Evolutionary conservation across 768 basidiomycete species (phyloP).

Genomic region (Tephrocybe sp.): DNA sequence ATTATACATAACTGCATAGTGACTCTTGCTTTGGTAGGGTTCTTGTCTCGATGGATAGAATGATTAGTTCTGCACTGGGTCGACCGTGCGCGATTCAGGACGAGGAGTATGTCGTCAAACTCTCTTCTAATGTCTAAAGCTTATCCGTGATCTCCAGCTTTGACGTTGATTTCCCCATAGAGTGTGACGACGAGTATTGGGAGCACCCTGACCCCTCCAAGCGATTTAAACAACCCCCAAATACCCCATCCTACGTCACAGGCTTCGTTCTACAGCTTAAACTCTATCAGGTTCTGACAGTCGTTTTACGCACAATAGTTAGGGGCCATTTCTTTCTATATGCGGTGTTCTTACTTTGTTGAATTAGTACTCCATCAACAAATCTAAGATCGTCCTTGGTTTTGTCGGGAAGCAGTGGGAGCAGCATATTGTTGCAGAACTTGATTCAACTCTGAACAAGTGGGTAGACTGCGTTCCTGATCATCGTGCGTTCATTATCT

Average conservation of each 20-base stretch:
- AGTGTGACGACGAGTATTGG: conserved; percentile 79
- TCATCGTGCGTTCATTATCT: conserved; percentile 38
- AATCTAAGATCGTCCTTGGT: conserved; percentile 62
- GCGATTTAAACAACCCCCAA: conserved; percentile 68
- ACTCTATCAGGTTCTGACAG: conserved; percentile 62
- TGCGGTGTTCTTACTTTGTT: conserved; percentile 46
- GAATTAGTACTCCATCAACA: conserved; percentile 90
- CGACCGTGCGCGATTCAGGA: conserved; percentile 78
- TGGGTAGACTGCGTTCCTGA: conserved; percentile 70
- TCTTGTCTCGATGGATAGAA: conserved; percentile 50
- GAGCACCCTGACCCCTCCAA: conserved; percentile 51
- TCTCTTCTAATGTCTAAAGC: conserved; percentile 2
- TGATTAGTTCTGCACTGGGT: conserved; percentile 54
- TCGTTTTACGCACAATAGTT: conserved; percentile 63
- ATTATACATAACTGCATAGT: conserved; percentile 10
- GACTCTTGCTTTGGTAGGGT: conserved; percentile 36
- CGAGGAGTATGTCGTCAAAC: conserved; percentile 56
- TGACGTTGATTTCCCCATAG: conserved; percentile 65
- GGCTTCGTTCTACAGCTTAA: conserved; percentile 56
- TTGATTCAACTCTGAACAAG: conserved; percentile 69
- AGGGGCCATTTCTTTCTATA: conserved; percentile 18
- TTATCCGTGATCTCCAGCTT: conserved; percentile 42
- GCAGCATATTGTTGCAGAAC: conserved; percentile 62
- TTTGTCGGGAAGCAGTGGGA: conserved; percentile 66
- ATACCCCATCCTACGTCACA: conserved; percentile 53